A percentile compares a stretch with the other conserved stretches of the same genome.
Evolutionary conservation across 495 filamentous ascomycete genomes (phyloP).

Genomic region (Aspergillus conjunctus): DNA sequence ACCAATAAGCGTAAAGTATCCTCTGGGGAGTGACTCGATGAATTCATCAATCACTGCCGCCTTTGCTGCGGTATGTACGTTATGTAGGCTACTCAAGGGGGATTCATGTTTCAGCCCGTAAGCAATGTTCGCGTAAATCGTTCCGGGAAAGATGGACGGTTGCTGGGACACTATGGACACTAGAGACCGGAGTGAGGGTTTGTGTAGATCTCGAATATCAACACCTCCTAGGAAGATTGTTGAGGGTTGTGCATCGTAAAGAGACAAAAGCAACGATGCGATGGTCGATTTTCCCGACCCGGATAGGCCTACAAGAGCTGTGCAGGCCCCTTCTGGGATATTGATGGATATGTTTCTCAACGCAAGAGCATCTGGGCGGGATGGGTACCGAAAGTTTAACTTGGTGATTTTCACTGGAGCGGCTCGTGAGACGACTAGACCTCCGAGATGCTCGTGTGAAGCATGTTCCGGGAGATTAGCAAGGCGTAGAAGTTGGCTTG

Average conservation of each 20-base stretch:
- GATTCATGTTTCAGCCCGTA: slow-evolving; percentile 64
- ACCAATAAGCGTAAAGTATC: slow-evolving; percentile 76
- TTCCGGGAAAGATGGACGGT: slow-evolving; percentile 74
- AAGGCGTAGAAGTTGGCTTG: slow-evolving; percentile 72
- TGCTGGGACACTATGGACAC: slow-evolving; percentile 79
- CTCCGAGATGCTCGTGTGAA: slow-evolving; percentile 61
- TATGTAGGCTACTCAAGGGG: slow-evolving; percentile 35
- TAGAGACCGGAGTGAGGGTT: slow-evolving; percentile 62
- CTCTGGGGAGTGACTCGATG: slow-evolving; percentile 67
- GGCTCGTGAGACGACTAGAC: slow-evolving; percentile 45
- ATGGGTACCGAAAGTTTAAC: slow-evolving; percentile 71
- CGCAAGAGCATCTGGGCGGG: slow-evolving; percentile 51
- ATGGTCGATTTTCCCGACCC: slow-evolving; percentile 92
- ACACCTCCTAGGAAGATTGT: slow-evolving; percentile 58
- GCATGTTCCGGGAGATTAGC: slow-evolving; percentile 54
- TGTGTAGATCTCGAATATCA: slow-evolving; percentile 60
- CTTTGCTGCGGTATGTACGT: slow-evolving; percentile 61
- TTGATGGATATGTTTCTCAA: slow-evolving; percentile 62
- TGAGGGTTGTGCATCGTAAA: slow-evolving; percentile 53
- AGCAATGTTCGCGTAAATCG: slow-evolving; percentile 74
- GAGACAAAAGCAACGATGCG: slow-evolving; percentile 68
- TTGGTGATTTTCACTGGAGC: slow-evolving; percentile 64
- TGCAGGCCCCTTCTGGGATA: slow-evolving; percentile 61
- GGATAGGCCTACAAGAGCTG: slow-evolving; percentile 78
- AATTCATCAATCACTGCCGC: slow-evolving; percentile 81